Base-by-base conservation (phyloP, 768 basidiomycete species). In the Krasilnikovozyma curviuscula region DNA sequence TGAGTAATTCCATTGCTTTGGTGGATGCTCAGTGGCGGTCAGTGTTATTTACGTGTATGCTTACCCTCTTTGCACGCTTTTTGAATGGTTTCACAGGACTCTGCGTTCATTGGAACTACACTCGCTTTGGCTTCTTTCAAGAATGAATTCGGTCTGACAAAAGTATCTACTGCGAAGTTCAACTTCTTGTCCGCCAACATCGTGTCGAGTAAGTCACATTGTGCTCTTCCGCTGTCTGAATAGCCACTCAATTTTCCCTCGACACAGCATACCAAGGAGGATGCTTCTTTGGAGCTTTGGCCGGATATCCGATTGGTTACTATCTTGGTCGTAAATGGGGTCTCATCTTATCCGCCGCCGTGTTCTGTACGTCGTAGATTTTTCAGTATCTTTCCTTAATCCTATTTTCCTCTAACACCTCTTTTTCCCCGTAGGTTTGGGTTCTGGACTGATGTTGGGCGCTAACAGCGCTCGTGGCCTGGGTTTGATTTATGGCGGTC, bases 21-120 rank as follows among this genome's bases (percentile, higher is more conserved):
- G n/a, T n/a, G n/a, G n/a, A n/a, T n/a, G n/a, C n/a, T n/a, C n/a
- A n/a, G n/a, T n/a, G n/a, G n/a, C n/a, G n/a, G n/a, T n/a, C n/a
- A n/a, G n/a, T n/a, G n/a, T n/a, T n/a, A n/a, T n/a, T n/a, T n/a
- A n/a, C n/a, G n/a, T n/a, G n/a, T n/a, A n/a, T n/a, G n/a, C n/a
- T n/a, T n/a, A n/a, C n/a, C n/a, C n/a, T n/a, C n/a, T n/a, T n/a
- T n/a, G n/a, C n/a, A n/a, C n/a, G n/a, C n/a, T n/a, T n/a, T n/a
- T n/a, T n/a, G n/a, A n/a, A n/a, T n/a, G n/a, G n/a, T n/a, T n/a
- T n/a, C n/a, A n/a, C n/a, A n/a, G n/a, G 69, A 70, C 54, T 65
- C 65, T 8, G 69, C 69, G 6, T 72, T 71, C 58, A 68, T 71
- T 46, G 70, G 71, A 9, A 69, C 68, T 0, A 68, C 70, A 0